Percentiles rank a stretch among this genome's conserved stretches.
phyloP scores from a whole-genome alignment of 106 monocot species.

The Dioscorea alata region DNA sequence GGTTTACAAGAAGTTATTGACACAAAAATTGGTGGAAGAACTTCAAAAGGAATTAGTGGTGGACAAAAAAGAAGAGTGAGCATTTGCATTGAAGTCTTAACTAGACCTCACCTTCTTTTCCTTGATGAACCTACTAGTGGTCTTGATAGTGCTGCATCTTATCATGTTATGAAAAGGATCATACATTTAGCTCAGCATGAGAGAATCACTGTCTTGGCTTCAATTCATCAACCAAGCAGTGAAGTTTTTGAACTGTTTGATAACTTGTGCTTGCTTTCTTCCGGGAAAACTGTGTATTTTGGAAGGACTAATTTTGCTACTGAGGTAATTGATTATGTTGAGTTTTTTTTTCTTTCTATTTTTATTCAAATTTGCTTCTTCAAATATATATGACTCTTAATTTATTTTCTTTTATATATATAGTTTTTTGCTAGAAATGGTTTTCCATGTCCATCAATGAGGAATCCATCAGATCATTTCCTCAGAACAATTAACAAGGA shows the following conservation, averaged over 20 bases:
- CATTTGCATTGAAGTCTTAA: conserved; percentile 76
- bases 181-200: conserved; percentile 28
- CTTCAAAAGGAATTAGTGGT: conserved; percentile 47
- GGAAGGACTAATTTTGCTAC: conserved; percentile 10
- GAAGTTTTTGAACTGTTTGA: conserved; percentile 68
- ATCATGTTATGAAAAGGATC: conserved; percentile 58
- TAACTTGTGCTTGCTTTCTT: conserved; percentile 53
- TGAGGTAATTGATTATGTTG: too few relatives aligned
- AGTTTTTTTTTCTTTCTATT: too few relatives aligned
- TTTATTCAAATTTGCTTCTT: too few relatives aligned
- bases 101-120: conserved; percentile 60
- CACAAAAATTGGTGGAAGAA: conserved; percentile 53
- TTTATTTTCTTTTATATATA: too few relatives aligned
- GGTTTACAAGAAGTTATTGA: conserved; percentile 41
- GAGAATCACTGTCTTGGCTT: conserved; percentile 39
- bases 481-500: conserved; percentile 30
- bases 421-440: conserved; percentile 28
- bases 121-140: conserved; percentile 78
- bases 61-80: conserved; percentile 72
- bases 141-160: conserved; percentile 61
- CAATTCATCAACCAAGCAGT: conserved; percentile 64
- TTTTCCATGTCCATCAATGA: conserved; percentile 26
- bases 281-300: conserved; percentile 60
- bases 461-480: conserved; percentile 32
- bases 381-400: too few relatives aligned